Evolutionary conservation across 345 rosid species (phyloP).

Genomic region (Turritis glabra): DNA sequence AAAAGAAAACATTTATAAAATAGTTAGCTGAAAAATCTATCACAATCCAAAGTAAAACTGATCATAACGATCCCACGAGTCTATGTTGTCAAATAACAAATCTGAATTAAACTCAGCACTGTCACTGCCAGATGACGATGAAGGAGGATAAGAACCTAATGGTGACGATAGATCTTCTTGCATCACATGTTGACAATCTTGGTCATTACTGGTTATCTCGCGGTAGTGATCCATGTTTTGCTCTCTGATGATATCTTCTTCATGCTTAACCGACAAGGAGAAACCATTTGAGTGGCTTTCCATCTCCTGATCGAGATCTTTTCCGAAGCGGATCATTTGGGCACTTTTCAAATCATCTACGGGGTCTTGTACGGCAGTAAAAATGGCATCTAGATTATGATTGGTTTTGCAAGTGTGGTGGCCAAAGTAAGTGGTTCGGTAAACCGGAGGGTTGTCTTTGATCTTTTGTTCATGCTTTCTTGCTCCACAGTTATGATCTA

Average conservation of each 20-base stretch:
- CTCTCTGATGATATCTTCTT: neutral
- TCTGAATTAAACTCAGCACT: neutral
- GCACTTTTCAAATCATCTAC: slow-evolving; percentile 19
- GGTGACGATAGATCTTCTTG: slow-evolving; percentile 24
- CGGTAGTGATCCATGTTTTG: slow-evolving; percentile 1
- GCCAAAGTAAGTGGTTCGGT: slow-evolving; percentile 40
- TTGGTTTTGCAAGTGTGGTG: slow-evolving; percentile 32
- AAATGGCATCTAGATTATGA: neutral
- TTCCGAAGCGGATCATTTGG: slow-evolving; percentile 30
- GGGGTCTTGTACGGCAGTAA: neutral
- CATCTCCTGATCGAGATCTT: neutral
- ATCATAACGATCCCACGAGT: slow-evolving; percentile 24
- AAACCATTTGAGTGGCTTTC: neutral
- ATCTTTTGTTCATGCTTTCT: slow-evolving; percentile 37
- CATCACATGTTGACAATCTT: slow-evolving; percentile 22
- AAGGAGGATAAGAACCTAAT: slow-evolving; percentile 17
- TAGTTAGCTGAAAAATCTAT: neutral
- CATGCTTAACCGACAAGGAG: neutral
- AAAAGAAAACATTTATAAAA: neutral
- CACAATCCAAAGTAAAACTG: slow-evolving; percentile 24
- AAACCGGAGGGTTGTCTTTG: slow-evolving; percentile 42
- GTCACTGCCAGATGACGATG: slow-evolving; percentile 26
- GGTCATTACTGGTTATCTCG: slow-evolving; percentile 3
- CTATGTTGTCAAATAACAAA: neutral
- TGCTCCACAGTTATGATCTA: slow-evolving; percentile 33